Evolutionary conservation across 768 basidiomycete genomes (phyloP), one percentile per base, ranked within the genome.

Genomic region (Agaricus subrufescens): DNA sequence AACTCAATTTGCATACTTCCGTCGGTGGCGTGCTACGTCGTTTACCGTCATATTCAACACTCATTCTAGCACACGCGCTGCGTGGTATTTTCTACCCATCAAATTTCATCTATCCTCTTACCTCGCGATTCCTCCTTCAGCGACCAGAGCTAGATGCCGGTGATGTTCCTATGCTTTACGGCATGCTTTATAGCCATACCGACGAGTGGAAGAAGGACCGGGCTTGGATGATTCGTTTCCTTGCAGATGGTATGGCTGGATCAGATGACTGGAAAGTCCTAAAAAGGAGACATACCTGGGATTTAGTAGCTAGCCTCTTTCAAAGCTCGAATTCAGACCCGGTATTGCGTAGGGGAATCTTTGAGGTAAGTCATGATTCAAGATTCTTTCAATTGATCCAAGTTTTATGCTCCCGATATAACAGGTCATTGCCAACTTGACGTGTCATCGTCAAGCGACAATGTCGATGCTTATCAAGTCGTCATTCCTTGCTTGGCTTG

Each of bases 151-250:
- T 98, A 6, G 95, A 98, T 63, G 72, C 73, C 1, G 74, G 72
- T 1, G 95, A 98, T 64, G 91, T 98, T 0, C 96, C 96, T 0
- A 85, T 98, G 85, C 71, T 99, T 4, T 98, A 91, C 64, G 76
- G 76, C 10, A 87, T 96, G 84, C 75, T 98, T 3, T 97, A 93
- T 66, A 91, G 89, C 62, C 80, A 74, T 56, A 79, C 77, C 23
- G 87, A 90, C 40, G 86, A 89, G 9, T 94, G 91, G 88, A 88
- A 84, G 71, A 88, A 85, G 68, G 93, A 96, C 63, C 77, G 92
- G n/a, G 78, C 77, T 1, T 98, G 94, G 94, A 94, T 96, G 29
- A 71, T 96, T 34, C 78, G 81, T 40, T 91, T 93, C 68, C 70
- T 97, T 39, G 77, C 86, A 0, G 92, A 96, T 58, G 91, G 91